Conservation (phyloP, 441 rosid species). For the Brassica balearica region DNA sequence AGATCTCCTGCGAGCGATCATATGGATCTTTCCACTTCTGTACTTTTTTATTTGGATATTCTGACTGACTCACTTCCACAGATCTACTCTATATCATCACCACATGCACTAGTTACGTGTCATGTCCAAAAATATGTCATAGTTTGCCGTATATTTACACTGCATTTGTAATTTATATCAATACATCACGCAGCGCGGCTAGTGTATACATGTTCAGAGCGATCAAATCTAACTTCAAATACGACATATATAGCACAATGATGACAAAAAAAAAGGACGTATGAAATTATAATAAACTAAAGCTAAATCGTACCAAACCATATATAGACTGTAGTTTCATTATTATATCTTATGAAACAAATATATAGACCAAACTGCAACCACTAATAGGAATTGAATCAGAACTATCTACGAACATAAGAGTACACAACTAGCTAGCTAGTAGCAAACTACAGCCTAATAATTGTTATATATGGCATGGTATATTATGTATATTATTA, state of each 20-base stretch:
- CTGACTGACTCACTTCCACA: slow-evolving; percentile 34
- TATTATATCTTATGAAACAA: background rate
- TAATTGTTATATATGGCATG: slow-evolving; percentile 4
- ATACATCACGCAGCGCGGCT: slow-evolving; percentile 27
- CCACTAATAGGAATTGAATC: background rate
- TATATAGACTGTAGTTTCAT: background rate
- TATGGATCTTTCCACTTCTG: slow-evolving; percentile 41
- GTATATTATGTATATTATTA: background rate
- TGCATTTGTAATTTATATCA: slow-evolving; percentile 2
- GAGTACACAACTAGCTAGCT: slow-evolving; percentile 1
- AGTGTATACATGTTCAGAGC: background rate
- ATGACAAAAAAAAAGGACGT: slow-evolving; percentile 6
- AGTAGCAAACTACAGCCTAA: slow-evolving; percentile 23
- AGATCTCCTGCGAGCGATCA: slow-evolving; percentile 32
- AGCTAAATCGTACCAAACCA: background rate
- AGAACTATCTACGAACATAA: slow-evolving; percentile 1
- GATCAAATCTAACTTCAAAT: slow-evolving; percentile 30
- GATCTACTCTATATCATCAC: slow-evolving; percentile 35
- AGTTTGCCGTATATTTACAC: slow-evolving; percentile 15
- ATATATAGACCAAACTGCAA: slow-evolving; percentile 2
- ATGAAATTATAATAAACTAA: slow-evolving; percentile 1
- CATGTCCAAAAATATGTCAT: slow-evolving; percentile 31
- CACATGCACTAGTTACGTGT: slow-evolving; percentile 38
- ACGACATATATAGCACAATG: slow-evolving; percentile 4
- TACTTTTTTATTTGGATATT: slow-evolving; percentile 34